Conservation (phyloP, 2,329 filamentous ascomycete genomes). For the Trichophyton schoenleinii region DNA sequence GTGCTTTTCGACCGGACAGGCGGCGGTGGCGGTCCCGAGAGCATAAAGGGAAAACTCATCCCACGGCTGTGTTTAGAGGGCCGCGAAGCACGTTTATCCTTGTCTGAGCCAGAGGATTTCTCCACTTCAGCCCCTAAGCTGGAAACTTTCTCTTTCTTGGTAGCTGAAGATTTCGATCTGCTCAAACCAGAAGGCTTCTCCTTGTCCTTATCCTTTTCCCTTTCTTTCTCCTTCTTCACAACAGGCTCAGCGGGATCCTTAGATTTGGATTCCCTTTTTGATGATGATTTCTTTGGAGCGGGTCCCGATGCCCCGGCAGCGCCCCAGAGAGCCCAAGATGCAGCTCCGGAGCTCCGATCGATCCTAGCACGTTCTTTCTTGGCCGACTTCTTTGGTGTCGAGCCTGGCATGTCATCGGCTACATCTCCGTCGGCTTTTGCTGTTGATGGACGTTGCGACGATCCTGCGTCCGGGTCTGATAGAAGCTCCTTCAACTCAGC, state of each 20-base stretch:
- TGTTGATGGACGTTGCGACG: slow-evolving; percentile 6
- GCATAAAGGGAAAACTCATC: slow-evolving; percentile 51
- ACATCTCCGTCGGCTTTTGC: slow-evolving; percentile 19
- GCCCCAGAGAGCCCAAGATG: slow-evolving; percentile 66
- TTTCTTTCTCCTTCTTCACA: slow-evolving; percentile 21
- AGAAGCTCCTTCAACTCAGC: slow-evolving; percentile 15
- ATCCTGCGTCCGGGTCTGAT: slow-evolving; percentile 25
- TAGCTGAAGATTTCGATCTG: slow-evolving; percentile 46
- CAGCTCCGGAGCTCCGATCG: slow-evolving; percentile 52
- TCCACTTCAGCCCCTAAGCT: slow-evolving; percentile 45
- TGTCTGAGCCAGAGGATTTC: slow-evolving; percentile 63
- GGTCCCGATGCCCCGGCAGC: slow-evolving; percentile 28
- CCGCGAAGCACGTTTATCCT: slow-evolving; percentile 45
- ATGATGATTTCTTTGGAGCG: slow-evolving; percentile 33
- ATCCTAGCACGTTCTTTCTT: slow-evolving; percentile 69
- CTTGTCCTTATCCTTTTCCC: slow-evolving; percentile 27
- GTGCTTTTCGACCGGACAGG: slow-evolving; percentile 47
- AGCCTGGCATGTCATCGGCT: slow-evolving; percentile 40
- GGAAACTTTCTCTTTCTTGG: slow-evolving; percentile 40
- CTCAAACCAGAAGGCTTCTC: slow-evolving; percentile 27
- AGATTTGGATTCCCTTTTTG: slow-evolving; percentile 38
- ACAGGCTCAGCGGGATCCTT: slow-evolving; percentile 23
- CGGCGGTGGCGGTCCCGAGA: slow-evolving; percentile 54
- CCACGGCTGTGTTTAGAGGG: slow-evolving; percentile 45
- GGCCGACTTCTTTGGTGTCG: slow-evolving; percentile 39